phyloP scores from a whole-genome alignment of 768 basidiomycete species.

The Termitomyces sp. region DNA sequence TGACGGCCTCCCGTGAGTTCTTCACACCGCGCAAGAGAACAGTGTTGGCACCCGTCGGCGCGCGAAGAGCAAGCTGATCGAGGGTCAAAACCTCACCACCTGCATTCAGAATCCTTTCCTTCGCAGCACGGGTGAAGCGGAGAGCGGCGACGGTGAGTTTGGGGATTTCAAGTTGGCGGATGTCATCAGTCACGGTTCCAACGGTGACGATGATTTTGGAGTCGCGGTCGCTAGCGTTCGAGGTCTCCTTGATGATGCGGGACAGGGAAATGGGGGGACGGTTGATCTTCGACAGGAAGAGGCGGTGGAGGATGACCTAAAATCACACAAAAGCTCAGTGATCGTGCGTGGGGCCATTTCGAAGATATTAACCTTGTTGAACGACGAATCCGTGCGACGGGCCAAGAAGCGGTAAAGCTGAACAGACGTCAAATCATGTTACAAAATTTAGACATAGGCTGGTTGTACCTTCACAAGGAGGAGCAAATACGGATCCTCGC shows the following conservation, averaged over 20 bases:
- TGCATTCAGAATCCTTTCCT: constrained; percentile 92
- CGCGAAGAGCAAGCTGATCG: constrained; percentile 93
- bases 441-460: background rate
- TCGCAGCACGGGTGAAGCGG: constrained; percentile 89
- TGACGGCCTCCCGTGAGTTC: constrained; percentile 92
- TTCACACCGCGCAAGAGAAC: constrained; percentile 89
- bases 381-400: constrained; percentile 90
- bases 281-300: constrained; percentile 97
- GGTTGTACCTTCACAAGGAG: constrained; percentile 89
- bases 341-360: background rate
- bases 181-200: constrained; percentile 93
- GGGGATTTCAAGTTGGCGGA: constrained; percentile 81
- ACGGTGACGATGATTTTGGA: constrained; percentile 89
- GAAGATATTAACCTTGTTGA: constrained; percentile 78
- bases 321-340: constrained; percentile 2
- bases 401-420: constrained; percentile 99
- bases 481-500: constrained; percentile 98
- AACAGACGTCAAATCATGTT: constrained; percentile 12
- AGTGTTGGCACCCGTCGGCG: constrained; percentile 95
- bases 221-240: constrained; percentile 57
- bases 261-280: constrained; percentile 96
- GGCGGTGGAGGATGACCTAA: constrained; percentile 90
- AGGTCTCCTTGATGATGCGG: constrained; percentile 82
- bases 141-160: constrained; percentile 94
- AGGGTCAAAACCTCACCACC: constrained; percentile 95